Base-by-base conservation (phyloP, 257 asterid species). In the Scutellaria minor region DNA sequence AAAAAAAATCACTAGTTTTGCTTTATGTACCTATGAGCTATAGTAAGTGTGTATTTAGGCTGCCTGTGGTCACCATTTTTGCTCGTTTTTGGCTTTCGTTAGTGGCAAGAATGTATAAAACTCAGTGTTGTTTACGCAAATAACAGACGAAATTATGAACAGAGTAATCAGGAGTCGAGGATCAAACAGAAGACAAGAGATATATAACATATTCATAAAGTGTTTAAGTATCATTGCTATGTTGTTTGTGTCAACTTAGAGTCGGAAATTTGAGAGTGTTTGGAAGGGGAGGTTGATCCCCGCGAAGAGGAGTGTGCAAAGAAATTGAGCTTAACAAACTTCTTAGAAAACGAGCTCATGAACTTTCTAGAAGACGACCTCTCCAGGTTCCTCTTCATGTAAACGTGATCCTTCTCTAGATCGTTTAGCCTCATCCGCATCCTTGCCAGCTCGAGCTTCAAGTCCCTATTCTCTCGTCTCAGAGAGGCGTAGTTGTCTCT, bases 371-470 rank as follows among this genome's bases (percentile, higher is more conserved):
- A 89, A 73, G 80, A 66, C 0, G 97, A 89, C 68, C 90, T 86
- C 78, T 89, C 96, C 82, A 94, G 83, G 72, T 82, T 87, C 84
- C 89, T 91, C 96, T 94, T 94, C 96, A 94, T 91, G 54, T 85
- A 85, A 62, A 94, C 97, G 51, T 94, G 98, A 47, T 94, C 98
- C 68, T 89, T 94, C 85, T 91, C 98, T 85, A 94, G 68, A 81
- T 94, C 97, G 18, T 94, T 94, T 31, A 94, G 45, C 66, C 97
- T 86, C 99, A 94, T 94, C 72, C 99, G 37, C 88, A 94, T 76
- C 65, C 99, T 80, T 1, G 96, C 97, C 60, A 94, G 77, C 70
- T 94, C 98, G 22, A 93, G 98, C 84, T 93, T 94, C 76, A 94
- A 79, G 53, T 94, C 97, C 77, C 97, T 64, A 71, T 94, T 94